Evolutionary conservation across 441 rosid genomes (phyloP).

Genomic region (Syzygium syzygioides): DNA sequence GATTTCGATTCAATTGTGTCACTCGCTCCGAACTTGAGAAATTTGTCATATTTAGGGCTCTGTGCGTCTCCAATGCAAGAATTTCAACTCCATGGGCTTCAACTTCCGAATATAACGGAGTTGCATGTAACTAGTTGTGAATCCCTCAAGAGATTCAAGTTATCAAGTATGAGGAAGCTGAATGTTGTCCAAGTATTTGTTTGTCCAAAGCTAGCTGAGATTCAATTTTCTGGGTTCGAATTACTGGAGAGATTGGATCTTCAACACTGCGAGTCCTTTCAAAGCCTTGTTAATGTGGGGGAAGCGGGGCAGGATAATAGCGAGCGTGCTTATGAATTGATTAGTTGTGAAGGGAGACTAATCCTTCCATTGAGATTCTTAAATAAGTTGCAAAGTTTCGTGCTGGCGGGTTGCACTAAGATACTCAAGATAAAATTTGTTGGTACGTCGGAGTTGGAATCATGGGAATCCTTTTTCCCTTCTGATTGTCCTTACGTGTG

Average conservation of each 20-base stretch:
- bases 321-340: not conserved
- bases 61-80: not conserved
- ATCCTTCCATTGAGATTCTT: not conserved
- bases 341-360: not conserved
- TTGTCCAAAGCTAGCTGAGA: not conserved
- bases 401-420: not conserved
- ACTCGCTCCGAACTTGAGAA: not conserved
- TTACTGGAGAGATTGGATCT: not conserved
- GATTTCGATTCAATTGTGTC: not conserved
- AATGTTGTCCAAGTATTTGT: fast-evolving
- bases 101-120: not conserved
- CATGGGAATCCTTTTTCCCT: fast-evolving
- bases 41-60: not conserved
- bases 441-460: not conserved
- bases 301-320: not conserved
- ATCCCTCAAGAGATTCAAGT: not conserved
- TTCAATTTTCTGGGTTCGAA: not conserved
- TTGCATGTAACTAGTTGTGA: fast-evolving
- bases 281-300: not conserved
- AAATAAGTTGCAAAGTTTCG: not conserved
- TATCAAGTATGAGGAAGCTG: not conserved
- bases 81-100: not conserved
- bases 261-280: not conserved
- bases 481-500: not conserved
- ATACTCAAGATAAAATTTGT: not conserved